Percentiles rank a stretch among this genome's conserved stretches.
Conservation (phyloP, 192 early-diverging fungal species). For the Linnemannia schmuckeri region DNA sequence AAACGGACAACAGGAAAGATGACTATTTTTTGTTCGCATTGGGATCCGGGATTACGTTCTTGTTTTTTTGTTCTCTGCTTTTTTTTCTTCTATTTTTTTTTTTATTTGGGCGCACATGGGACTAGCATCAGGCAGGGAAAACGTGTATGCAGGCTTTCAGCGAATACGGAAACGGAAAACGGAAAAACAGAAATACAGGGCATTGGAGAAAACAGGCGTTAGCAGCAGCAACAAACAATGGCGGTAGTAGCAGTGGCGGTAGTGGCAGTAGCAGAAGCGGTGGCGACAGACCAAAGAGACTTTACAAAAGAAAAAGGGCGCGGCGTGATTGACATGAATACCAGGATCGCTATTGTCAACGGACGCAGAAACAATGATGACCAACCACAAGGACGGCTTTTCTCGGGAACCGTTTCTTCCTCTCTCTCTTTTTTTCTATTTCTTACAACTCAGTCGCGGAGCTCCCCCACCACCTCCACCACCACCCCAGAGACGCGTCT, state of each 20-base stretch:
- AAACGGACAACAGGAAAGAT: neutral
- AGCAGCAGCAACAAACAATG: neutral
- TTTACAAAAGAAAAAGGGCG: neutral
- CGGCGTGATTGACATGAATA: neutral
- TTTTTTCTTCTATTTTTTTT: neutral
- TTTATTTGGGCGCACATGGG: neutral
- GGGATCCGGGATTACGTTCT: neutral
- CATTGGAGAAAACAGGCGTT: neutral
- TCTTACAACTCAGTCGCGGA: conserved; percentile 39
- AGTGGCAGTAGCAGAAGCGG: conserved; percentile 3
- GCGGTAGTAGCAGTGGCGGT: conserved; percentile 8
- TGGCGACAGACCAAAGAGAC: neutral
- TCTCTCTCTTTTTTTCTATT: conserved; percentile 17
- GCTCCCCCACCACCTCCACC: conserved; percentile 57
- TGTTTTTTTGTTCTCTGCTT: neutral
- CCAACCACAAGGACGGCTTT: conserved; percentile 54
- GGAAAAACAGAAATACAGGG: neutral
- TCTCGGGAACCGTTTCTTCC: conserved; percentile 54
- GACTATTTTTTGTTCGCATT: neutral
- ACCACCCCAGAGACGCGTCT: conserved; percentile 57
- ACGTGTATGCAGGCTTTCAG: neutral
- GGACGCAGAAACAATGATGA: conserved; percentile 41
- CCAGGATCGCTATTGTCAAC: conserved; percentile 1
- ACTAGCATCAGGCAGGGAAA: conserved; percentile 7
- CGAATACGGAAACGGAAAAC: neutral